Evolutionary conservation across 1,139 yeast genomes (phyloP).

Genomic region (Suhomyces bokatorum): DNA sequence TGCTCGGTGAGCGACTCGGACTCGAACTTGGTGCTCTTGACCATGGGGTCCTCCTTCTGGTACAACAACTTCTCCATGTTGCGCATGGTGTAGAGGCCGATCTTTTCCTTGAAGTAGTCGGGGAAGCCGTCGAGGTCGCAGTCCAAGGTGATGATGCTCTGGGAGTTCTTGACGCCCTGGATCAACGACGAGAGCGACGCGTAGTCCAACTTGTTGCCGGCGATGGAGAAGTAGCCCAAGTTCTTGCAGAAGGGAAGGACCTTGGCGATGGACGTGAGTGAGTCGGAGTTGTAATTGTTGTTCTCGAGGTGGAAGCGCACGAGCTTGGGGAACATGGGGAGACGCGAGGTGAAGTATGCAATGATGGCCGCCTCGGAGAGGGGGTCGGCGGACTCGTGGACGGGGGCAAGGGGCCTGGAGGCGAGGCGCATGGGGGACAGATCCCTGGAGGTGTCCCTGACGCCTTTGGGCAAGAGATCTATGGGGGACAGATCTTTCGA

Average conservation of each 20-base stretch:
- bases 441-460: too few species aligned
- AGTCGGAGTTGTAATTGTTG: conserved; percentile 48
- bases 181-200: conserved; percentile 41
- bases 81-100: conserved; percentile 68
- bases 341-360: conserved; percentile 47
- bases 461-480: neutral
- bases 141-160: conserved; percentile 41
- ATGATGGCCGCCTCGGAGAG: conserved; percentile 25
- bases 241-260: conserved; percentile 60
- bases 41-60: conserved; percentile 11
- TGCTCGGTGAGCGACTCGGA: conserved; percentile 37
- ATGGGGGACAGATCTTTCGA: too few species aligned
- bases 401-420: too few species aligned
- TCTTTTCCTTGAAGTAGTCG: conserved; percentile 50
- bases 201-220: conserved; percentile 58
- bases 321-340: conserved; percentile 61
- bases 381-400: too few species aligned
- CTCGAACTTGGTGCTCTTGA: conserved; percentile 31
- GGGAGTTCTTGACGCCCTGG: conserved; percentile 44
- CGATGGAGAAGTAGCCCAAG: conserved; percentile 57
- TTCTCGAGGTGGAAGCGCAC: conserved; percentile 63
- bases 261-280: conserved; percentile 58
- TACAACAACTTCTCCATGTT: conserved; percentile 57
- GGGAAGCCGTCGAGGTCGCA: conserved; percentile 43
- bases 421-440: too few species aligned